Conservation (phyloP, 441 rosid species). For the Gossypium davidsonii region DNA sequence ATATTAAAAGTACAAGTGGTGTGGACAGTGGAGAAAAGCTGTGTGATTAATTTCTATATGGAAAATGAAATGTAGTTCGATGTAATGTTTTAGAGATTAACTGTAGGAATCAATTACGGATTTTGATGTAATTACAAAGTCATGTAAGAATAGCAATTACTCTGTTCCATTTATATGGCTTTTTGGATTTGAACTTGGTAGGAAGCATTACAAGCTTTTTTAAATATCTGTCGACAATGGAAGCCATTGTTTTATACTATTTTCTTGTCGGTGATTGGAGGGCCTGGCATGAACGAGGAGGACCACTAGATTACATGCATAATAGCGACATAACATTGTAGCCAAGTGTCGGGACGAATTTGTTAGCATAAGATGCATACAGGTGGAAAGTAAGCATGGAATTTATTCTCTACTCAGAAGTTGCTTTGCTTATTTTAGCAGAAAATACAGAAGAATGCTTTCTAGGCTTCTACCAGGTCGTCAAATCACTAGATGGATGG, state of each 20-base stretch:
- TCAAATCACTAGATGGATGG: too few relatives aligned
- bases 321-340: neutral
- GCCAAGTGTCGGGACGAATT: neutral
- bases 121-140: too few relatives aligned
- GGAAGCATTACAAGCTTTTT: neutral
- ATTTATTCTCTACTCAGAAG: neutral
- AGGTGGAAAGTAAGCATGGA: conserved; percentile 4
- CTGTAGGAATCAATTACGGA: too few relatives aligned
- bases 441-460: neutral
- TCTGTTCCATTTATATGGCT: neutral
- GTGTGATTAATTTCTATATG: neutral
- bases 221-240: neutral
- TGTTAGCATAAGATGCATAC: conserved; percentile 5
- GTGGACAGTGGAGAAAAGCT: neutral
- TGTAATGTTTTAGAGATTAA: neutral
- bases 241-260: neutral
- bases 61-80: neutral
- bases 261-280: neutral
- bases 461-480: neutral
- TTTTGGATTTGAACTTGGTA: neutral
- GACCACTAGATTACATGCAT: neutral
- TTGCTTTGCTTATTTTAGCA: conserved; percentile 8
- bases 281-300: neutral
- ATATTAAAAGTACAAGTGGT: neutral
- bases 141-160: neutral